Evolutionary conservation across 1,284 basidiomycete species (phyloP).

Genomic region (Vanrija sp.): DNA sequence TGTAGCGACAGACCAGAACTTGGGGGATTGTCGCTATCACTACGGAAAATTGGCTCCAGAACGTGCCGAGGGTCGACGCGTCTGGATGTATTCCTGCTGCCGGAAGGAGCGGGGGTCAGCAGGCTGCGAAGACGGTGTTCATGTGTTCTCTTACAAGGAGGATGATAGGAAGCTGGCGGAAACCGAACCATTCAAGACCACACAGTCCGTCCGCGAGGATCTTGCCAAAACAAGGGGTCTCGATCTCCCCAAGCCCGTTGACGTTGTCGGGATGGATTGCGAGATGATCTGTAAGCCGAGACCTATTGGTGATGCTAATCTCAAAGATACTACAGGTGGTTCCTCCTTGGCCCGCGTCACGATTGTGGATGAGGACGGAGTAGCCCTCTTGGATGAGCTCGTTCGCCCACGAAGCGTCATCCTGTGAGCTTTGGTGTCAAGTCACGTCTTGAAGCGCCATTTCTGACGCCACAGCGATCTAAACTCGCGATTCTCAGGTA

Average conservation of each 20-base stretch:
- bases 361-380: slow-evolving; percentile 70
- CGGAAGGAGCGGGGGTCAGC: slow-evolving; percentile 57
- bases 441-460: too few species aligned
- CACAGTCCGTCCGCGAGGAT: slow-evolving; percentile 39
- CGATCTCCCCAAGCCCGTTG: slow-evolving; percentile 29
- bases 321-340: slow-evolving; percentile 70
- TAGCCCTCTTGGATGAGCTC: slow-evolving; percentile 72
- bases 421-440: slow-evolving; percentile 56
- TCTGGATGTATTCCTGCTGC: slow-evolving; percentile 48
- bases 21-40: slow-evolving; percentile 70
- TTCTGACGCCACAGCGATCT: slow-evolving; percentile 61
- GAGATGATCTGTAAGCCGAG: slow-evolving; percentile 73
- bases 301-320: background rate
- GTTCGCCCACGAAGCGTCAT: slow-evolving; percentile 73
- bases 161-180: slow-evolving; percentile 65
- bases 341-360: slow-evolving; percentile 82
- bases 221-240: slow-evolving; percentile 6
- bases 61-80: slow-evolving; percentile 34
- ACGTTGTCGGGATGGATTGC: slow-evolving; percentile 77
- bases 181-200: slow-evolving; percentile 65
- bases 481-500: slow-evolving; percentile 81
- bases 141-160: slow-evolving; percentile 48
- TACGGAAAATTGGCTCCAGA: slow-evolving; percentile 61
- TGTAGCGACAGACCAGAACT: slow-evolving; percentile 55
- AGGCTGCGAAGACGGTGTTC: slow-evolving; percentile 31